Base-by-base conservation (phyloP, 108 stramenopile genomes). In the Seminavis robusta region DNA sequence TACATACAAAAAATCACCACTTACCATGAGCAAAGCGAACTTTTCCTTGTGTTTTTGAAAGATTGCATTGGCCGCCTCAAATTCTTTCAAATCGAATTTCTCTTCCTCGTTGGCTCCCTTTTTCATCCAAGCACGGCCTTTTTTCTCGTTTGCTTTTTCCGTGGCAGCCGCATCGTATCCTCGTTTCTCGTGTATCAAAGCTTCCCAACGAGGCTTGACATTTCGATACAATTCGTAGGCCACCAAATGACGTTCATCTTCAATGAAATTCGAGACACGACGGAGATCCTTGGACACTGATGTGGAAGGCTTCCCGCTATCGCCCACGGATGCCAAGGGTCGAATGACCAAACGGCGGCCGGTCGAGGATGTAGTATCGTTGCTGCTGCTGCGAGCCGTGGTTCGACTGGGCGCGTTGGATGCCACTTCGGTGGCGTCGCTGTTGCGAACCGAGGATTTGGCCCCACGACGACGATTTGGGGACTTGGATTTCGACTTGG, bases 181-280 rank as follows among this genome's bases (percentile, higher is more conserved):
- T n/a, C n/a, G n/a, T n/a, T n/a, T n/a, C n/a, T n/a, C n/a, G 31
- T 20, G 20, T 31, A 25, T 66, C 59, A 33, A 66, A 9, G 37
- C 26, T 34, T 43, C 36, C 20, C 67, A 33, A 41, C 75, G 68
- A 24, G 52, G 49, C 46, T 33, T 47, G 29, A 69, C 67, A 50
- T 64, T 47, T 1, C 62, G n/a, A 32, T 67, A 84, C 15, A 90
- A 56, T 15, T 43, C 40, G 33, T 79, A 32, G 0, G 84, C 88
- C 20, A 69, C 60, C 38, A 90, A 58, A 48, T 90, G 84, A 20
- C 88, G 79, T 52, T 90, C 88, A 25, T 79, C 79, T 43, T 86
- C 63, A 16, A 90, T 81, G 16, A 83, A 46, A 16, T 36, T 46
- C 38, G 79, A 56, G n/a, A 84, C 61, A 27, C 88, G 79, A 20